Evolutionary conservation across 2,329 filamentous ascomycete species (phyloP).

Genomic region (Colletotrichum cereale): DNA sequence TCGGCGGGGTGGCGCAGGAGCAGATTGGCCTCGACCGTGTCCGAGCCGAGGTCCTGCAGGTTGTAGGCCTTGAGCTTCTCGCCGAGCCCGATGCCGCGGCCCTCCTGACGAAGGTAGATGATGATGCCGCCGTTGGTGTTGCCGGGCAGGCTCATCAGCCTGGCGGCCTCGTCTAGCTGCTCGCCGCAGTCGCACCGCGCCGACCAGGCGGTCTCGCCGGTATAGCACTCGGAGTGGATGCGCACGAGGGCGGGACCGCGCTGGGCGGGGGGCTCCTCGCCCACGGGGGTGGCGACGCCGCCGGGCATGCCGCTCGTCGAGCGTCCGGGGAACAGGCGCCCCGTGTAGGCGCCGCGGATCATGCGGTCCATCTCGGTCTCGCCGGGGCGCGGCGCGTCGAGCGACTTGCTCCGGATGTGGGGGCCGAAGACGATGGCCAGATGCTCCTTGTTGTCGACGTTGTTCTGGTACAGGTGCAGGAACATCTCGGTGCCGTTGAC

Average conservation of each 20-base stretch:
- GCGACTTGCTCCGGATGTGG: constrained; percentile 78
- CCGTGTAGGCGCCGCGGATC: constrained; percentile 93
- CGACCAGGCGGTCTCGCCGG: constrained; percentile 98
- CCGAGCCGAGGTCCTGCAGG: constrained; percentile 94
- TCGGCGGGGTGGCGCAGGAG: constrained; percentile 93
- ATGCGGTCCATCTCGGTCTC: constrained; percentile 92
- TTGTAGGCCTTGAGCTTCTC: constrained; percentile 99
- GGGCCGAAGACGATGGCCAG: constrained; percentile 96
- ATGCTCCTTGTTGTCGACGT: constrained; percentile 94
- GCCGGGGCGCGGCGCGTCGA: constrained; percentile 78
- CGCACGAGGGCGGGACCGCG: constrained; percentile 79
- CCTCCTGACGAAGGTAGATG: constrained; percentile 95
- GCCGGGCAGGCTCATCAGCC: constrained; percentile 84
- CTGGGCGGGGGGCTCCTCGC: constrained; percentile 31
- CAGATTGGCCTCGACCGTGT: constrained; percentile 96
- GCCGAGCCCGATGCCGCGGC: constrained; percentile 91
- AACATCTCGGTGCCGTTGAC: constrained; percentile 96
- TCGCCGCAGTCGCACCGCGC: constrained; percentile 98
- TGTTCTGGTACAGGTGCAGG: constrained; percentile 93
- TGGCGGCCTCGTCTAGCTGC: constrained; percentile 94
- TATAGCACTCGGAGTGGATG: constrained; percentile 99
- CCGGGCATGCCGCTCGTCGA: constrained; percentile 76
- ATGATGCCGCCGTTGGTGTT: constrained; percentile 80
- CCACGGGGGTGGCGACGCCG: constrained; percentile 47
- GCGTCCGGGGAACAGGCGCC: constrained; percentile 86